A percentile compares a stretch with the other conserved stretches of the same genome.
These are phyloP conservation scores for Boletus sp. DNA, from an alignment of 768 basidiomycete species.

Conservation along the genomic window DNA sequence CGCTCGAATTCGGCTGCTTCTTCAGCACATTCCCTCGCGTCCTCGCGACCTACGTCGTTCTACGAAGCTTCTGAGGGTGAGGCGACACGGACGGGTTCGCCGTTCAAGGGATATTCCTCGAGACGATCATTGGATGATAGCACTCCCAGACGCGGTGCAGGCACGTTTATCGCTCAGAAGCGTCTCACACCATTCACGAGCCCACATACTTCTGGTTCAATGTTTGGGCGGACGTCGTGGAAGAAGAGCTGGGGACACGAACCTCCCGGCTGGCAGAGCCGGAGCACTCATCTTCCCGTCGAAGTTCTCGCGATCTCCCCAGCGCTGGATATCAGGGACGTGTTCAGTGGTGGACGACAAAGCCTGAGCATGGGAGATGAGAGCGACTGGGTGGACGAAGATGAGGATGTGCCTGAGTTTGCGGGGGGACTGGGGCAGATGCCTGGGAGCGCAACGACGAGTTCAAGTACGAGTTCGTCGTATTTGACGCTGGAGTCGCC, in stretches of 20 bases:
- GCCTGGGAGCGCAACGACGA: constrained; percentile 29
- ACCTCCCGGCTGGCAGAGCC: constrained; percentile 80
- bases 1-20: constrained; percentile 78
- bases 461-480: constrained; percentile 25
- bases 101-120: constrained; percentile 50
- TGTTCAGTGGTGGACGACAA: constrained; percentile 64
- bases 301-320: constrained; percentile 77
- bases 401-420: constrained; percentile 70
- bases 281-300: constrained; percentile 62
- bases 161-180: constrained; percentile 82
- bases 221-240: constrained; percentile 71
- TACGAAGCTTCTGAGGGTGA: constrained; percentile 75
- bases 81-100: constrained; percentile 60
- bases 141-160: constrained; percentile 39
- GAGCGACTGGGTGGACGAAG: constrained; percentile 87
- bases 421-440: constrained; percentile 76
- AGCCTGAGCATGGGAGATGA: constrained; percentile 68
- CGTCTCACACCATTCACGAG: constrained; percentile 70
- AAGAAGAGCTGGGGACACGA: constrained; percentile 88
- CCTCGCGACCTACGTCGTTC: constrained; percentile 75
- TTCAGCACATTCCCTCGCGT: constrained; percentile 71
- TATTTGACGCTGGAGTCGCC: constrained; percentile 35
- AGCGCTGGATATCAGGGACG: constrained; percentile 59
- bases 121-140: constrained; percentile 50
- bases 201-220: constrained; percentile 45